A percentile compares a stretch with the other conserved stretches of the same genome.
These are phyloP conservation scores for Candida easanensis DNA, from an alignment of 805 yeast species.

Conservation along the genomic window DNA sequence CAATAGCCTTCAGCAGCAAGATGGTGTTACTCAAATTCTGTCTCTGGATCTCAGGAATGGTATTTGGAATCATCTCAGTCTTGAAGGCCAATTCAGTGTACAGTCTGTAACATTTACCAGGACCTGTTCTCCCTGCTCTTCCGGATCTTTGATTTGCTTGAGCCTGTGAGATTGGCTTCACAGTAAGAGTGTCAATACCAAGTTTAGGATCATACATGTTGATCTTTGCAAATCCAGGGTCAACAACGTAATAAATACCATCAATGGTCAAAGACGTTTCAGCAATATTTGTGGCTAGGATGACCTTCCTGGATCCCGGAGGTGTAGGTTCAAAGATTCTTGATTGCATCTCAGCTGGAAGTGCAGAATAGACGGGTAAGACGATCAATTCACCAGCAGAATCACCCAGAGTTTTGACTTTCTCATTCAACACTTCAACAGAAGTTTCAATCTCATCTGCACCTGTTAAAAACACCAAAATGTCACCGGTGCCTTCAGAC, in stretches of 20 bases:
- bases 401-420: conserved; percentile 48
- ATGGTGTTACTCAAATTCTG: conserved; percentile 80
- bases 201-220: conserved; percentile 81
- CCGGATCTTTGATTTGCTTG: conserved; percentile 93
- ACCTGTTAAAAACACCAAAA: conserved; percentile 90
- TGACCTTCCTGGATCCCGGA: conserved; percentile 64
- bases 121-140: conserved; percentile 96
- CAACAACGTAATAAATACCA: conserved; percentile 82
- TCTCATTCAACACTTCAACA: conserved; percentile 61
- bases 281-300: conserved; percentile 93
- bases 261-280: conserved; percentile 94
- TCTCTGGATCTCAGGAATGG: conserved; percentile 90
- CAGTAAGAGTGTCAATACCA: conserved; percentile 80
- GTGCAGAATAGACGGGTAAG: conserved; percentile 80
- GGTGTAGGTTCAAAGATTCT: conserved; percentile 63
- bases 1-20: conserved; percentile 67
- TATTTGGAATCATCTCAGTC: conserved; percentile 74
- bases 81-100: conserved; percentile 80
- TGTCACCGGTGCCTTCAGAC: conserved; percentile 67
- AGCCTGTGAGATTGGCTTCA: conserved; percentile 83
- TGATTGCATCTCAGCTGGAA: conserved; percentile 79
- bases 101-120: conserved; percentile 87
- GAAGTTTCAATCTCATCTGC: conserved; percentile 92
- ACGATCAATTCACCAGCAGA: conserved; percentile 56
- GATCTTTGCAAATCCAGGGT: conserved; percentile 78